Evolutionary conservation across 441 rosid genomes (phyloP), one percentile per base, ranked within the genome.

Genomic region (Pelargonium citronellum): DNA sequence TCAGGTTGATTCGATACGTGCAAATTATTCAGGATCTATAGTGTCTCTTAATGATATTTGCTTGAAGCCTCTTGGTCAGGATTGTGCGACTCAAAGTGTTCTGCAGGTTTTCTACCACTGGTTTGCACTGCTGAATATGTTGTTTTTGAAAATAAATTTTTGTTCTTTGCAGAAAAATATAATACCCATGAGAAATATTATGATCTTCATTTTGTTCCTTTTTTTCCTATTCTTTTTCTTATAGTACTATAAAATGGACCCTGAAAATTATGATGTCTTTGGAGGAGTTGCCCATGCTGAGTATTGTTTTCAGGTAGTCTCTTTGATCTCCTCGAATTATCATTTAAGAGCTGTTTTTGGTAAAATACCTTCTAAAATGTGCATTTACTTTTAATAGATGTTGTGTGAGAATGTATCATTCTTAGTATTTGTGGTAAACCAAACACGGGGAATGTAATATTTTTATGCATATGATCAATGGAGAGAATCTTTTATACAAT

Each of bases 211-310:
- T 65, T 41, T 60, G n/a, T 69, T 43, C 65, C 60, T 11, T 67
- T 44, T 69, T 70, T 51, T 20, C 43, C 76, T 49, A 67, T 49
- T 69, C 51, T 67, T 49, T 71, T 24, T 69, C 61, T 73, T 41
- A 39, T 73, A 89, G 94, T 89, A 89, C 78, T 87, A 83, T 73
- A 87, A 87, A 73, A 87, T 89, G 91, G 86, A 89, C 55, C 78
- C 74, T n/a, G 89, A 73, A 61, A 87, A 72, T 72, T 84, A 77
- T 81, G 84, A 87, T 55, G 78, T 74, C 12, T 87, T 84, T 82
- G 94, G 94, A 71, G 91, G 94, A 74, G 83, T 84, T 74, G 75
- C 37, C 68, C 94, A 89, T 82, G 87, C 83, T 69, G 84, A 85
- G 80, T 89, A 89, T 71, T 89, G 94, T 75, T 87, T 89, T 77